A percentile compares a stretch with the other conserved stretches of the same genome.
These are phyloP conservation scores for Zygosaccharomyces lentus DNA, from an alignment of 805 yeast species.

Conservation along the genomic window DNA sequence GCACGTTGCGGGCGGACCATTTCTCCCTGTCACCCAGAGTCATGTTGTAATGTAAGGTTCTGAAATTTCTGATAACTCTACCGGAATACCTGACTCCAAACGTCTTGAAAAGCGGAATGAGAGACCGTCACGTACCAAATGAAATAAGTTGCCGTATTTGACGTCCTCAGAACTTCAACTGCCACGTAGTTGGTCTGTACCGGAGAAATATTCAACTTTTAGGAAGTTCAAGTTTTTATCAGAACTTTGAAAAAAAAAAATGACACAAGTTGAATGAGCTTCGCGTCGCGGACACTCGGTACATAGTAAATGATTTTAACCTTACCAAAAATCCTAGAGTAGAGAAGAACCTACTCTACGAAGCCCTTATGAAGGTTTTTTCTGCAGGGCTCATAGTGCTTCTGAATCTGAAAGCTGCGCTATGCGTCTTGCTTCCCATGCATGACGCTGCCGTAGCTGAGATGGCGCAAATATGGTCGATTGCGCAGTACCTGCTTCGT, in stretches of 20 bases:
- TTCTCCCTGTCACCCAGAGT: constrained; percentile 37
- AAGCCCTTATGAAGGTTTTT: neutral
- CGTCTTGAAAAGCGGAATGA: constrained; percentile 4
- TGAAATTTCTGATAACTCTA: constrained; percentile 9
- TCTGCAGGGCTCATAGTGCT: neutral
- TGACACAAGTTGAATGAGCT: neutral
- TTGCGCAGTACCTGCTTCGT: constrained; percentile 8
- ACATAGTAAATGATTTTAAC: neutral
- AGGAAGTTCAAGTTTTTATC: neutral
- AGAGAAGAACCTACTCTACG: neutral
- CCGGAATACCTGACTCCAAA: constrained; percentile 4
- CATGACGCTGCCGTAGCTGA: constrained; percentile 10
- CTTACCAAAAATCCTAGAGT: neutral
- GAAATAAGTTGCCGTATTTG: neutral
- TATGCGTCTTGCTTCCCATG: neutral
- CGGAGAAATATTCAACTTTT: neutral
- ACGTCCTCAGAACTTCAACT: neutral
- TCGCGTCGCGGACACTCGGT: neutral
- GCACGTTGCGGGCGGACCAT: constrained; percentile 55
- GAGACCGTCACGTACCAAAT: constrained; percentile 7
- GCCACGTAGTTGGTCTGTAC: neutral
- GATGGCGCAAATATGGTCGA: constrained; percentile 14
- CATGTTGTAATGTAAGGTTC: constrained; percentile 17
- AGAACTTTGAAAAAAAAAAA: neutral
- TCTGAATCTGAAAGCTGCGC: neutral